These are phyloP conservation scores for Lepidopterella palustris DNA, from an alignment of 495 filamentous ascomycete species.

Conservation along the genomic window DNA sequence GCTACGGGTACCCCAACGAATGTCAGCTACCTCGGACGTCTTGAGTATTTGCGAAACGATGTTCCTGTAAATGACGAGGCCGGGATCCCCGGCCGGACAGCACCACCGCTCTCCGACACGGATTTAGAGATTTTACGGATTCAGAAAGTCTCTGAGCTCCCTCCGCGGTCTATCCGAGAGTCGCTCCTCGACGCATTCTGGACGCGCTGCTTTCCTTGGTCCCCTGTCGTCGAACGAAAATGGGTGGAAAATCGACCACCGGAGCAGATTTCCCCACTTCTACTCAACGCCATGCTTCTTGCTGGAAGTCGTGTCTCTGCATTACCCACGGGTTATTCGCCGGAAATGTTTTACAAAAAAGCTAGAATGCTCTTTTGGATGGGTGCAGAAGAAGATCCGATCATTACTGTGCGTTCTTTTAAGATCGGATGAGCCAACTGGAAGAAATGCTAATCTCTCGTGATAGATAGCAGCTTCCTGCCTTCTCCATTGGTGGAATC, in stretches of 20 bases:
- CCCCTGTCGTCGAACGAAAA: conserved; percentile 20
- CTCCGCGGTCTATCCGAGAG: conserved; percentile 20
- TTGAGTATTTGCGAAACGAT: conserved; percentile 23
- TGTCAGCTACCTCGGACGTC: conserved; percentile 23
- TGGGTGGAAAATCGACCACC: conserved; percentile 19
- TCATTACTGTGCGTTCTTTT: too few species aligned
- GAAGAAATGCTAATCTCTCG: too few species aligned
- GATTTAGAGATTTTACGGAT: conserved; percentile 23
- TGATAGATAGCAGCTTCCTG: conserved; percentile 11
- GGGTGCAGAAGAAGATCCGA: conserved; percentile 23
- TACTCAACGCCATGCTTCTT: conserved; percentile 23
- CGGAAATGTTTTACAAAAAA: conserved; percentile 23
- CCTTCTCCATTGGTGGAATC: conserved; percentile 29
- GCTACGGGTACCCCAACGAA: neutral
- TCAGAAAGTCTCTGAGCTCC: conserved; percentile 23
- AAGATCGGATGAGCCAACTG: too few species aligned
- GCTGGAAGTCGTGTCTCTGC: conserved; percentile 22
- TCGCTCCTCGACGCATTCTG: conserved; percentile 24
- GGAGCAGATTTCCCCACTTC: conserved; percentile 12
- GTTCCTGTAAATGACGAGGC: conserved; percentile 27
- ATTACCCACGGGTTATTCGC: conserved; percentile 7
- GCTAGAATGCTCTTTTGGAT: conserved; percentile 27
- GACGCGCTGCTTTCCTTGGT: conserved; percentile 26
- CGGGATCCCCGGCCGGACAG: conserved; percentile 9
- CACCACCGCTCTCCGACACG: conserved; percentile 21